phyloP scores from a whole-genome alignment of 257 asterid species.

The Solanum acaule region DNA sequence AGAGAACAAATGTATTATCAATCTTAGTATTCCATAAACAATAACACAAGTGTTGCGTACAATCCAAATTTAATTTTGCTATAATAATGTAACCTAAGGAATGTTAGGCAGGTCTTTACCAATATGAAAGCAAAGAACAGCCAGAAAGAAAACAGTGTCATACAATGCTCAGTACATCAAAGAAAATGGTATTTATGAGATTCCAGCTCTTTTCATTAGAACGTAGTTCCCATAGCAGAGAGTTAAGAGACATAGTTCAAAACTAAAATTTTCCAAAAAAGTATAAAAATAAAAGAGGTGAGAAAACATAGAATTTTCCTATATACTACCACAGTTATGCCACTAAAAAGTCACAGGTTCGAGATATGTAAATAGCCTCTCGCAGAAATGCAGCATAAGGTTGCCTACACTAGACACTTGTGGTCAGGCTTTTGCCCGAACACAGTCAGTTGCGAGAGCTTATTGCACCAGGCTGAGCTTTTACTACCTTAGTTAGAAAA shows the following conservation, averaged over 20 bases:
- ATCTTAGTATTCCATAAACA: neutral
- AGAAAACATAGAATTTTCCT: neutral
- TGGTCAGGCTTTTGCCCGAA: neutral
- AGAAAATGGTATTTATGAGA: neutral
- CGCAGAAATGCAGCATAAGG: neutral
- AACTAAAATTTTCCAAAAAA: neutral
- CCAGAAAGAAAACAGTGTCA: neutral
- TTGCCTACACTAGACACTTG: neutral
- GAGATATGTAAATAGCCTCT: neutral
- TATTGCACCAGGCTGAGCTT: neutral
- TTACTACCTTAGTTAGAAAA: neutral
- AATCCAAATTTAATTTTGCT: neutral
- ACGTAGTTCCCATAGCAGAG: neutral
- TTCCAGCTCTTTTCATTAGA: neutral
- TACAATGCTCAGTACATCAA: neutral
- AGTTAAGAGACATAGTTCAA: neutral
- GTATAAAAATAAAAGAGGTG: neutral
- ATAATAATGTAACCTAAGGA: neutral
- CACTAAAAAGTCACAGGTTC: neutral
- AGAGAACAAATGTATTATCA: neutral
- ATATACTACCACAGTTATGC: neutral
- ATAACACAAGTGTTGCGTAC: neutral
- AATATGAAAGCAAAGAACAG: neutral
- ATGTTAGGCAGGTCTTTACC: neutral
- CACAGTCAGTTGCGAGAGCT: neutral